phyloP scores from a whole-genome alignment of 2,329 filamentous ascomycete genomes.

The Beauveria rudraprayagi region DNA sequence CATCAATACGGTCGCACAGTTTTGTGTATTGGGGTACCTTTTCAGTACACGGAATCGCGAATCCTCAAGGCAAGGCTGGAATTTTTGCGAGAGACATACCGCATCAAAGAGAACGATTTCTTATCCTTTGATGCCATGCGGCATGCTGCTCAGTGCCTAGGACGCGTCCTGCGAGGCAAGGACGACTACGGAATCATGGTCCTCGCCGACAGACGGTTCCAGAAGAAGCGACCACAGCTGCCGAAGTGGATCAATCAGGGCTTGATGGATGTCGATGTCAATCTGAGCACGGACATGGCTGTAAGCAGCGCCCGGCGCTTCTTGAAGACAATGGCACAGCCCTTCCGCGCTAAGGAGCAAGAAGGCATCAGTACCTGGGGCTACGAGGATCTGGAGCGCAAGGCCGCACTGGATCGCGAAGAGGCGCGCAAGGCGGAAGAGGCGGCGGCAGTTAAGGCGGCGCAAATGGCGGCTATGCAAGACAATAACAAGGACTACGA shows the following conservation, averaged over 20 bases:
- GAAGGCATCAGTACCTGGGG: constrained; percentile 94
- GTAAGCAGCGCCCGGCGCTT: constrained; percentile 85
- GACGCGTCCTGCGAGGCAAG: constrained; percentile 88
- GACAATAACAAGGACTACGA: constrained; percentile 37
- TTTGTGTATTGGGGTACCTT: constrained; percentile 91
- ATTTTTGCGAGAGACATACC: constrained; percentile 93
- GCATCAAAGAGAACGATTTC: constrained; percentile 95
- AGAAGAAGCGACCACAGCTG: constrained; percentile 81
- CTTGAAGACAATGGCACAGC: constrained; percentile 83
- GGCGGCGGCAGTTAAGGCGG: constrained; percentile 27
- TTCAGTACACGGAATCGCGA: constrained; percentile 96
- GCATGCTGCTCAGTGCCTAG: constrained; percentile 94
- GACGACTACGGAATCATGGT: constrained; percentile 99
- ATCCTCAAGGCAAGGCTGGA: constrained; percentile 94
- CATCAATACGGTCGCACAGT: constrained; percentile 97
- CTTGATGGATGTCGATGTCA: constrained; percentile 75
- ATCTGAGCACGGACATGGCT: constrained; percentile 92
- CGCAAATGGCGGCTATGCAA: constrained; percentile 14
- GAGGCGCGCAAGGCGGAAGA: constrained; percentile 54
- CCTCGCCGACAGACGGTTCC: constrained; percentile 84
- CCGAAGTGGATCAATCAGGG: constrained; percentile 96
- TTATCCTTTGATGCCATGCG: constrained; percentile 98
- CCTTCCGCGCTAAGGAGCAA: constrained; percentile 73
- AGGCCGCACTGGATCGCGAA: constrained; percentile 65
- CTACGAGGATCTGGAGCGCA: constrained; percentile 67